Evolutionary conservation across 805 yeast species (phyloP), one percentile per base, ranked within the genome.

Genomic region (Isabelozyma heimii): DNA sequence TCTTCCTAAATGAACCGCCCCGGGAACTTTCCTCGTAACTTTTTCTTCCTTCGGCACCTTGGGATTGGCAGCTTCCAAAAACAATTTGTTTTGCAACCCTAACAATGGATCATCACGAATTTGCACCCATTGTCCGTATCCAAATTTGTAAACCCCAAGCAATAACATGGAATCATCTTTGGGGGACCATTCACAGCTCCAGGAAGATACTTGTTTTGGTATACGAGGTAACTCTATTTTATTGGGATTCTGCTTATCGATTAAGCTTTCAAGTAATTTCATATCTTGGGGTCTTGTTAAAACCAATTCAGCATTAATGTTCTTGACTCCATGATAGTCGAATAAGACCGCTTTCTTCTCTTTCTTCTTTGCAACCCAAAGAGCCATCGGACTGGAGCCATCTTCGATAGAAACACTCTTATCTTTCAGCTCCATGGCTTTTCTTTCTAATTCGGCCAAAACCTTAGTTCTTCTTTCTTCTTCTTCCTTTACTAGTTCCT

Each of bases 41-140:
- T 65, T 63, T 39, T 66, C 57, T 37, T 57, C 54, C 42, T 58
- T 54, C 13, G 50, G 48, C 5, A 45, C 58, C 44, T 53, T 54
- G 5, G 50, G 43, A 42, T 59, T 50, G 52, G 50, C 55, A 14
- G 56, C 53, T 47, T 81, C 85, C 57, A 94, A 75, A 60, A 83
- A 94, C 55, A 94, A 71, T 72, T 90, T 94, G 57, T 90, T 89
- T 52, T 89, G 87, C 52, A 94, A 74, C 9, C 91, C 91, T 50
- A 94, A 76, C 46, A 89, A 79, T 1, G 99, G 98, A 69, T 94
- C 99, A 69, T 94, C 99, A 62, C 99, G 78, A 42, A 94, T 91
- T 61, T 88, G 91, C 2, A 79, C 65, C 99, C 99, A 94, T 1
- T 97, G 85, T 14, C 98, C 98, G 66, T 90, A 91, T 0, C 99